Conservation (phyloP, 2,329 filamentous ascomycete species). For the Zarea fungicola region DNA sequence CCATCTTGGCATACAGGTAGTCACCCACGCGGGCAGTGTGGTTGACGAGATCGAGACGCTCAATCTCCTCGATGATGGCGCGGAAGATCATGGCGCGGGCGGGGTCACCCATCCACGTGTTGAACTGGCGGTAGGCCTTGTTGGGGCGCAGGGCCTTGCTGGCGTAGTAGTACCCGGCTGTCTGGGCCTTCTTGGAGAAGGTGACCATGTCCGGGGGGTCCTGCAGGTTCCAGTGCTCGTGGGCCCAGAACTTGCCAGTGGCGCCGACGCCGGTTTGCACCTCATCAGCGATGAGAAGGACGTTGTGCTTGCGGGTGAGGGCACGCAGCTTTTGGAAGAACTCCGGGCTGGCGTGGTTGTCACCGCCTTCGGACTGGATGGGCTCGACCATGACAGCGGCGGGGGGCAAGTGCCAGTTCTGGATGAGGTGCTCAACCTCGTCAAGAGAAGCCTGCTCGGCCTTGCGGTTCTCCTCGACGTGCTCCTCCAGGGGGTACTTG, state of each 20-base stretch:
- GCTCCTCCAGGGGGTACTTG: constrained; percentile 80
- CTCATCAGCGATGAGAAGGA: constrained; percentile 88
- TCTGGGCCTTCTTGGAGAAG: constrained; percentile 93
- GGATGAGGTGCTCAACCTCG: constrained; percentile 78
- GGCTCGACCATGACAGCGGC: constrained; percentile 83
- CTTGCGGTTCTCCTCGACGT: constrained; percentile 72
- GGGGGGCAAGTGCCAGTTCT: constrained; percentile 71
- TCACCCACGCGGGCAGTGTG: constrained; percentile 73
- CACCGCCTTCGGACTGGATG: constrained; percentile 88
- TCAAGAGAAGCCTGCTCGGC: constrained; percentile 77
- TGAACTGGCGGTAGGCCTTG: constrained; percentile 94
- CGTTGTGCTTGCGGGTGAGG: constrained; percentile 68
- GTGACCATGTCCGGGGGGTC: constrained; percentile 88
- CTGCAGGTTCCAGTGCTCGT: constrained; percentile 85
- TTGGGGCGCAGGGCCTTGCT: constrained; percentile 77
- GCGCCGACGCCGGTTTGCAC: constrained; percentile 91
- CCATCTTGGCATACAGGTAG: constrained; percentile 69
- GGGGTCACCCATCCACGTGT: constrained; percentile 96
- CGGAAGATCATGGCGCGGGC: constrained; percentile 80
- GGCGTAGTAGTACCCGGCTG: constrained; percentile 87
- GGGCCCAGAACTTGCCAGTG: constrained; percentile 93
- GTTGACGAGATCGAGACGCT: constrained; percentile 69
- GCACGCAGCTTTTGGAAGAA: constrained; percentile 84
- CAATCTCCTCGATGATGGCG: constrained; percentile 76
- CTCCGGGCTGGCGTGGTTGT: constrained; percentile 83